phyloP scores from a whole-genome alignment of 345 rosid species.

The Anastatica hierochuntica region DNA sequence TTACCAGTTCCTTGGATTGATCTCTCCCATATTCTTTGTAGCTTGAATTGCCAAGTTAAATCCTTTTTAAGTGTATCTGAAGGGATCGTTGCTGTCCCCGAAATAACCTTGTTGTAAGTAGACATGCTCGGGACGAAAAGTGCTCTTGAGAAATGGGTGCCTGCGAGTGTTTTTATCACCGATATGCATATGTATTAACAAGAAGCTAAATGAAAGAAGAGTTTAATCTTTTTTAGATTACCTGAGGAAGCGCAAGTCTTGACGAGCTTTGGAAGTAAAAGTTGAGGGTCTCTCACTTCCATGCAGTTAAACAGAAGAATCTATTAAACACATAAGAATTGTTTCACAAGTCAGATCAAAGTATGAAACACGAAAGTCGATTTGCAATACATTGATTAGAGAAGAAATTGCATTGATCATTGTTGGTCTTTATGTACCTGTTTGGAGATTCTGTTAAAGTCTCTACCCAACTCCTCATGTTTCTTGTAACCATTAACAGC shows the following conservation, averaged over 20 bases:
- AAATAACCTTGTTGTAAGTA: conserved; percentile 62
- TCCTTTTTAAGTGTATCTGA: conserved; percentile 34
- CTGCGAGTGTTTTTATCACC: conserved; percentile 29
- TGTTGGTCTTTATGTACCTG: conserved; percentile 42
- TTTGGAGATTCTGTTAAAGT: conserved; percentile 35
- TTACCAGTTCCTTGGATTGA: conserved; percentile 55
- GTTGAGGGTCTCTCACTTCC: conserved; percentile 79
- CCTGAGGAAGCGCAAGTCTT: conserved; percentile 64
- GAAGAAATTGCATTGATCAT: neutral
- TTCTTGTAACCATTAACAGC: conserved; percentile 33
- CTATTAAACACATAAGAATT: conserved; percentile 26
- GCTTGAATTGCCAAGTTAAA: conserved; percentile 67
- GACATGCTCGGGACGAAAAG: conserved; percentile 81
- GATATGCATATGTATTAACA: neutral
- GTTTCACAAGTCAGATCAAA: conserved; percentile 2
- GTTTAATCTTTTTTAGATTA: conserved; percentile 8
- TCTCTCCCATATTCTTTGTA: conserved; percentile 73
- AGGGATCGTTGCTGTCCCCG: conserved; percentile 40
- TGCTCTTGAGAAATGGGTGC: conserved; percentile 65
- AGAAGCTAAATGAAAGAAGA: neutral
- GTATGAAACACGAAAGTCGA: neutral
- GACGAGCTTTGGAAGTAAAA: conserved; percentile 63
- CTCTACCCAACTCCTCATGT: conserved; percentile 17
- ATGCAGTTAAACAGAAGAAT: conserved; percentile 86
- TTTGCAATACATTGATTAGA: no score